phyloP scores from a whole-genome alignment of 495 filamentous ascomycete species.

The Trypethelium eluteriae region DNA sequence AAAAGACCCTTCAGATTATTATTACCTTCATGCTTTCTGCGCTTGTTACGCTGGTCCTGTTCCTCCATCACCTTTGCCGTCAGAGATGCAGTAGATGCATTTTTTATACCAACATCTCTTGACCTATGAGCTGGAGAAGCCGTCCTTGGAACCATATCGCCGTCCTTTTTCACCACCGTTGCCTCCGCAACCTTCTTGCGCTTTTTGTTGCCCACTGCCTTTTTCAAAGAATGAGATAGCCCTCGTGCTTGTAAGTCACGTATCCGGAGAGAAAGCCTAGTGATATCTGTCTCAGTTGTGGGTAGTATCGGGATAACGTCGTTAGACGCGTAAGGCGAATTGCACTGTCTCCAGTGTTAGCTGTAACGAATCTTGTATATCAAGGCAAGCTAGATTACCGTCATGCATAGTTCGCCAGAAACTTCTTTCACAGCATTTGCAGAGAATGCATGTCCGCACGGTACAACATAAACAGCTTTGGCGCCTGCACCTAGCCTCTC shows the following conservation, averaged over 20 bases:
- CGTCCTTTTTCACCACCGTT: slow-evolving; percentile 14
- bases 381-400: slow-evolving; percentile 37
- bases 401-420: slow-evolving; percentile 51
- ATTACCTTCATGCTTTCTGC: slow-evolving; percentile 61
- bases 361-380: slow-evolving; percentile 5
- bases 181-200: slow-evolving; percentile 48
- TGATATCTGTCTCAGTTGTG: slow-evolving; percentile 59
- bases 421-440: slow-evolving; percentile 79
- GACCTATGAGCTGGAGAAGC: slow-evolving; percentile 15
- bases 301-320: slow-evolving; percentile 81
- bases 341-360: slow-evolving; percentile 50
- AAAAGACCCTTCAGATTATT: slow-evolving; percentile 67
- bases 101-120: slow-evolving; percentile 57
- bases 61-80: slow-evolving; percentile 81
- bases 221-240: slow-evolving; percentile 84
- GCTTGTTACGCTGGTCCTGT: slow-evolving; percentile 72
- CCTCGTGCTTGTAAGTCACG: slow-evolving; percentile 59
- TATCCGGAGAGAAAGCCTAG: slow-evolving; percentile 55
- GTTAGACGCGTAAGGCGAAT: slow-evolving; percentile 61
- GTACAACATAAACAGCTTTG: slow-evolving; percentile 82
- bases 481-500: slow-evolving; percentile 68
- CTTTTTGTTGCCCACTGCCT: slow-evolving; percentile 67
- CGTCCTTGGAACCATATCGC: slow-evolving; percentile 11
- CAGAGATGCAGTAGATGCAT: slow-evolving; percentile 72
- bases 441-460: slow-evolving; percentile 91